Percentiles rank a stretch among this genome's conserved stretches.
Evolutionary conservation across 306 rosid species (phyloP).

Genomic region (Cucumis sativus): DNA sequence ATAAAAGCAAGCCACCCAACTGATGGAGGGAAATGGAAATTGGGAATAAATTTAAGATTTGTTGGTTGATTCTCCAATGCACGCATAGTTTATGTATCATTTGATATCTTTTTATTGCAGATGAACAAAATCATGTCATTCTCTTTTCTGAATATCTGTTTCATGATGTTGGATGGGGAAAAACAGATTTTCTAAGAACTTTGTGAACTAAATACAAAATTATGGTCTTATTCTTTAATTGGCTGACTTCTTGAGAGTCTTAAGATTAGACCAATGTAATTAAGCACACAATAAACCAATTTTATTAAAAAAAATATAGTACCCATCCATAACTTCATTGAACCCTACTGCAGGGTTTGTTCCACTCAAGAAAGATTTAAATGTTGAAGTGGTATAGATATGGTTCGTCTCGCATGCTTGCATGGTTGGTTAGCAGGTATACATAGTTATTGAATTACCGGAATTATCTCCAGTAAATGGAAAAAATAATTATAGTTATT

Average conservation of each 20-base stretch:
- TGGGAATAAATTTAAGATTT: not conserved
- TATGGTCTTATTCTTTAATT: not conserved
- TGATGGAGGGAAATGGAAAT: not conserved
- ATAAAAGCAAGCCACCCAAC: not conserved
- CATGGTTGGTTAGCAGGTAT: slow-evolving; percentile 6
- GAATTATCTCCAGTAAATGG: not conserved
- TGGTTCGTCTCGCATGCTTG: slow-evolving; percentile 9
- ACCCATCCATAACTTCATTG: slow-evolving; percentile 7
- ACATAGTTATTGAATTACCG: not conserved
- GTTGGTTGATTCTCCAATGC: not conserved
- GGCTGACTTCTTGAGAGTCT: not conserved
- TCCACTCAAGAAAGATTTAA: slow-evolving; percentile 10
- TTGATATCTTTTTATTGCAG: not conserved
- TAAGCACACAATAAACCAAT: not conserved
- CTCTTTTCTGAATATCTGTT: not conserved
- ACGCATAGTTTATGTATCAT: not conserved
- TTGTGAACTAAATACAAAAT: not conserved
- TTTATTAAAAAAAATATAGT: not conserved
- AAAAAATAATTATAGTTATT: not conserved
- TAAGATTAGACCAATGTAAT: not conserved
- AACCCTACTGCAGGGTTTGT: slow-evolving; percentile 12
- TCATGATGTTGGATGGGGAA: not conserved
- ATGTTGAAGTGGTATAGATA: slow-evolving; percentile 7
- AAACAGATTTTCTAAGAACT: not conserved
- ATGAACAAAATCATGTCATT: not conserved